Conservation (phyloP, 495 filamentous ascomycete genomes). For the Penicillium diatomitis region DNA sequence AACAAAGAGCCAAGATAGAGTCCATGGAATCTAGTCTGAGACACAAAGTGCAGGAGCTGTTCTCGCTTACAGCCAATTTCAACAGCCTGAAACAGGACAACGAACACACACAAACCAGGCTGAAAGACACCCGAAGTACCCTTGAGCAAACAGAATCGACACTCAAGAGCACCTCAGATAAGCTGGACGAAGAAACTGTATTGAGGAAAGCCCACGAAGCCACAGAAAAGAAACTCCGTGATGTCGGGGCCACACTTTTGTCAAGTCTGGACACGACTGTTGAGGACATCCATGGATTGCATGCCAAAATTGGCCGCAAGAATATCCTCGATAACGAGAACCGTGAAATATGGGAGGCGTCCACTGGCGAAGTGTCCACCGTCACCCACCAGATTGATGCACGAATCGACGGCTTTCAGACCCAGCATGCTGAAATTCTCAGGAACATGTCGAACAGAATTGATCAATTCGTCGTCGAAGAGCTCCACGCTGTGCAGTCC, state of each 20-base stretch:
- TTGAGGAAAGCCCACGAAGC: slow-evolving; percentile 76
- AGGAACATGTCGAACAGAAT: slow-evolving; percentile 57
- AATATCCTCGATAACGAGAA: slow-evolving; percentile 74
- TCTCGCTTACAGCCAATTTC: slow-evolving; percentile 74
- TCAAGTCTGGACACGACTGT: slow-evolving; percentile 67
- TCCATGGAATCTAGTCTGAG: slow-evolving; percentile 81
- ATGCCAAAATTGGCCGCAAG: slow-evolving; percentile 73
- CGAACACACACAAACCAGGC: slow-evolving; percentile 56
- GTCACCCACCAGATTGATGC: slow-evolving; percentile 68
- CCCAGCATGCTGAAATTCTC: slow-evolving; percentile 61
- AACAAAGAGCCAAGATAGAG: slow-evolving; percentile 86
- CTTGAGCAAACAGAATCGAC: slow-evolving; percentile 82
- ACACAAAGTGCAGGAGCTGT: slow-evolving; percentile 86
- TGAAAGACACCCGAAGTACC: slow-evolving; percentile 70
- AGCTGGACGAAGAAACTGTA: slow-evolving; percentile 67
- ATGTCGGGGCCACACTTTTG: slow-evolving; percentile 65
- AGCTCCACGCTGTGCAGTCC: slow-evolving; percentile 56
- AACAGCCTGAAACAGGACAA: slow-evolving; percentile 79
- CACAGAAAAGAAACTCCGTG: slow-evolving; percentile 67
- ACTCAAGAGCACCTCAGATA: slow-evolving; percentile 62
- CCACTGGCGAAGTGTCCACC: slow-evolving; percentile 61
- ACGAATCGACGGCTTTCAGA: slow-evolving; percentile 58
- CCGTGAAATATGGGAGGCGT: slow-evolving; percentile 65
- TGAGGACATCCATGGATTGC: slow-evolving; percentile 67
- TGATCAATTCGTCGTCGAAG: slow-evolving; percentile 59